Base-by-base conservation (phyloP, 768 basidiomycete genomes). In the Podaxis mareebaensis region DNA sequence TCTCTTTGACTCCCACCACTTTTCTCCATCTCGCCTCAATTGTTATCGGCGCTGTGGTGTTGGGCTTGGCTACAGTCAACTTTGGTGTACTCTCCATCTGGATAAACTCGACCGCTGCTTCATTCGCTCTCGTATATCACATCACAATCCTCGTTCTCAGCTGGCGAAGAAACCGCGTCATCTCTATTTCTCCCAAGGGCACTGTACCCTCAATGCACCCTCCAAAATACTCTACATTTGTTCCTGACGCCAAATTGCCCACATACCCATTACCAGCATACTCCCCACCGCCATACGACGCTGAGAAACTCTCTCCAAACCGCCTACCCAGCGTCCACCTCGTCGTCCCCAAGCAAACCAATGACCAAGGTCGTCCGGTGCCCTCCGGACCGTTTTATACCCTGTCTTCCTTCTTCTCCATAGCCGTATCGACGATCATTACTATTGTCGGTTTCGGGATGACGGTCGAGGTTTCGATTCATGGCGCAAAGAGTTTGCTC, bases 71-170 rank as follows among this genome's bases (percentile, higher is more conserved):
- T 12, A 61, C 70, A 28, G 69, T 74, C 67, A 74, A 71, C 67
- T 74, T 68, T 46, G 72, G 73, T 20, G 58, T 71, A 52, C 66
- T 73, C 44, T 70, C 67, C 13, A 69, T 71, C 53, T 72, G 72
- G 70, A 63, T 70, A 30, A 73, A 72, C 52, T 65, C 68, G 4
- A 63, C 65, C 4, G 60, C 68, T 30, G 65, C 69, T 24, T 57
- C 67, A n/a, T 49, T 71, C 28, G 66, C 68, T 39, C 55, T 69
- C n/a, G 28, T 69, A 22, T 69, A 69, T 63, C 68, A 72, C 64
- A 40, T 65, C 17, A 60, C 63, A 26, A 30, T 65, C 20, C 46
- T 68, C 56, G 60, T 69, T 64, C 44, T 67, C 28, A 30, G 22
- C 20, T 30, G 53, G 56, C 65, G 63, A 53, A 58, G 30, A 24